phyloP scores from a whole-genome alignment of 2,329 filamentous ascomycete genomes.

The Arachnopeziza araneosa region DNA sequence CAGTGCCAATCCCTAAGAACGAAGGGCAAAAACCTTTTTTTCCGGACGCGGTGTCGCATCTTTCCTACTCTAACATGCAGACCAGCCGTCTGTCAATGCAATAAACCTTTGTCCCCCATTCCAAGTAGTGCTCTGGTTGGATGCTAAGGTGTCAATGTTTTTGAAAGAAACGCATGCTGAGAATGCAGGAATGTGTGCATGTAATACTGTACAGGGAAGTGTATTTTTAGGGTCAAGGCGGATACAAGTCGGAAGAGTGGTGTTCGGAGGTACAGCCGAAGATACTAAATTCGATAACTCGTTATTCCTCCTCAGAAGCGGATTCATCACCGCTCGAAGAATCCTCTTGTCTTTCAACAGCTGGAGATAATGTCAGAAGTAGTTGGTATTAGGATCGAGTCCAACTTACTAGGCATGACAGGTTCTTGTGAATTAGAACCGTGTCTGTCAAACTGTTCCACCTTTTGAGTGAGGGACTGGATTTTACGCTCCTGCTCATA shows the following conservation, averaged over 20 bases:
- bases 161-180: not conserved
- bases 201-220: not conserved
- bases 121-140: not conserved
- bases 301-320: conserved; percentile 45
- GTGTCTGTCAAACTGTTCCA: conserved; percentile 39
- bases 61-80: not conserved
- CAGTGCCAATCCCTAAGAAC: not conserved
- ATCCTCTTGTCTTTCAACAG: conserved; percentile 30
- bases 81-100: conserved; percentile 2
- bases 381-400: not conserved
- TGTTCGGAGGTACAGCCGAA: not conserved
- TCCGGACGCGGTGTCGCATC: conserved; percentile 6
- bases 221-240: not conserved
- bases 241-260: not conserved
- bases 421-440: conserved; percentile 36
- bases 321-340: conserved; percentile 50
- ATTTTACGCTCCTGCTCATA: conserved; percentile 65
- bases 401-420: conserved; percentile 27
- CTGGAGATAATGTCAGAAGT: conserved; percentile 15
- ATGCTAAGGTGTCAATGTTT: not conserved
- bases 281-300: not conserved
- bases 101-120: not conserved
- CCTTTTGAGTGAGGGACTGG: conserved; percentile 54
- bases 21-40: conserved; percentile 1
- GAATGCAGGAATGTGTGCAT: not conserved